A percentile compares a stretch with the other conserved stretches of the same genome.
These are phyloP conservation scores for Pseudogymnoascus sp. DNA, from an alignment of 2,329 filamentous ascomycete genomes.

Conservation along the genomic window DNA sequence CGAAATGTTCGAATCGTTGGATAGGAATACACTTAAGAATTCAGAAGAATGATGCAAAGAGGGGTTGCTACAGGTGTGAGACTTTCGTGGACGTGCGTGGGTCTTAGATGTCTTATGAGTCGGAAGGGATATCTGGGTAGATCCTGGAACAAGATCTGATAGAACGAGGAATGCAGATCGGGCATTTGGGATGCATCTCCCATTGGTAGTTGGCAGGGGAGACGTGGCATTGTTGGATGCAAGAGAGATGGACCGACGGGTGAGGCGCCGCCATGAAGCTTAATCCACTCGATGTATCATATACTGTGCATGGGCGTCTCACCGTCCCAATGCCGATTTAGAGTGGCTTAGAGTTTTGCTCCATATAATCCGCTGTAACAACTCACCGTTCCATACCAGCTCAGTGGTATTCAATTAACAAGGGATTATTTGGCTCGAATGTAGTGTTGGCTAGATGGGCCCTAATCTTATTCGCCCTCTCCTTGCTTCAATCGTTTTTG, in stretches of 20 bases:
- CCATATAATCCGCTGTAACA: background rate
- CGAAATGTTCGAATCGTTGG: background rate
- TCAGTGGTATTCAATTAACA: background rate
- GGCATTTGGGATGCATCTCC: background rate
- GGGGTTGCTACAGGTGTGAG: background rate
- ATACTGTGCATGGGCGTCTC: background rate
- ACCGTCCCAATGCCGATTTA: background rate
- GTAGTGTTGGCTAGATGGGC: background rate
- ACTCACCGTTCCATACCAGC: background rate
- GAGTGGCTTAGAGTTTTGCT: background rate
- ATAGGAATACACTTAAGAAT: background rate
- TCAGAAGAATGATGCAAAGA: background rate
- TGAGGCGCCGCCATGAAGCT: background rate
- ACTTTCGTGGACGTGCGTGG: background rate
- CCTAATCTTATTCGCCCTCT: background rate
- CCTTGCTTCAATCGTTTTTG: background rate
- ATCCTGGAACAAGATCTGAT: background rate
- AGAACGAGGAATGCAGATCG: background rate
- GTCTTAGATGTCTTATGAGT: background rate
- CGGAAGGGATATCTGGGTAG: background rate
- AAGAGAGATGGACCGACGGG: background rate
- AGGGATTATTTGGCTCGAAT: background rate
- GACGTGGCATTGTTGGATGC: background rate
- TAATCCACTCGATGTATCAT: background rate
- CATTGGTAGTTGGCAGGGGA: background rate